Base-by-base conservation (phyloP, 306 rosid species). In the Prunus armeniaca region DNA sequence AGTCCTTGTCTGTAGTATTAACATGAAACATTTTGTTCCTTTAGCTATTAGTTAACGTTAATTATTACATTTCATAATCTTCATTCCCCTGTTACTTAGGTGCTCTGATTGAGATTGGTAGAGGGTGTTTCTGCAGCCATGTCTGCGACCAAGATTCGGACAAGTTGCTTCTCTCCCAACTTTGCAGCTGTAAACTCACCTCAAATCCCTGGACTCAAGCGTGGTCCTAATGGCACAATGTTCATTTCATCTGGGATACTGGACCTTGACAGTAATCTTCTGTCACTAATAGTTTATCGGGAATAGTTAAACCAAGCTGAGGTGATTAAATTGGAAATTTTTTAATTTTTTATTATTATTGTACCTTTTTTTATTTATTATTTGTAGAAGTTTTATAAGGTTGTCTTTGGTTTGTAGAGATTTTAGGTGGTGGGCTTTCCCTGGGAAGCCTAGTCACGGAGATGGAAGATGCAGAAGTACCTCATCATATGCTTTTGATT, bases 401-500 rank as follows among this genome's bases (percentile, higher is more conserved):
- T 32, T 76, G 8, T 18, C 50, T 54, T 71, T 56, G 55, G 24
- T 70, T 28, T 73, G 73, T 73, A 93, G 98, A 87, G 84, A 91
- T 91, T 78, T 85, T 93, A 66, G 96, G 96, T 6, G 98, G 98
- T 64, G 98, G 97, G 7, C 90, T 87, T 84, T 65, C 94, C 62
- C 68, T 94, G 73, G 97, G 97, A 76, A 94, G 93, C 90, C 86
- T 94, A 60, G 97, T 94, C 45, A 82, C 89, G 93, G 86, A 90
- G 71, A 89, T 94, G 93, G 97, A 94, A 89, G 97, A 94, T 87
- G 87, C 94, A 38, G 97, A 94, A 83, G 97, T 97, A 19, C 96
- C 97, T 75, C 97, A 91, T 89, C 98, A 94, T 83, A 91, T 94
- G 98, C 97, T 91, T 88, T 80, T 94, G 69, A 82, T 94, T 81